phyloP scores from a whole-genome alignment of 2,329 filamentous ascomycete species.

The Biscogniauxia marginata region DNA sequence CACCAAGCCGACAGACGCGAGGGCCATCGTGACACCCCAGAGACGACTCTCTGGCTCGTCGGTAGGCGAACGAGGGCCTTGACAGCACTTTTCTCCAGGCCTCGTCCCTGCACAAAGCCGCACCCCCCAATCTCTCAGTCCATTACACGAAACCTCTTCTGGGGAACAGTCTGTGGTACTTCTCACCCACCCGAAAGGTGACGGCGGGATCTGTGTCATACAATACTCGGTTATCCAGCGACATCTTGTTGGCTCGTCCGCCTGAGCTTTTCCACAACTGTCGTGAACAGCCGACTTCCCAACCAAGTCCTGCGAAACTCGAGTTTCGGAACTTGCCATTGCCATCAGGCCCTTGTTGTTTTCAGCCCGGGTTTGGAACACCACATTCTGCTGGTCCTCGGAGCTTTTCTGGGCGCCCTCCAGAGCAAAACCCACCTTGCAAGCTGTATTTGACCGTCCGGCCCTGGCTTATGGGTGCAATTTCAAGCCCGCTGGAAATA shows the following conservation, averaged over 20 bases:
- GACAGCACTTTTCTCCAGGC: conserved; percentile 9
- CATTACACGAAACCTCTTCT: conserved; percentile 30
- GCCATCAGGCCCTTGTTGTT: conserved; percentile 20
- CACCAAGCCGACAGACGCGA: conserved; percentile 25
- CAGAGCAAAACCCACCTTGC: conserved; percentile 16
- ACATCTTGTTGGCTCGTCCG: conserved; percentile 32
- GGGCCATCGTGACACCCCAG: conserved; percentile 20
- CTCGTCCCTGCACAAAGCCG: conserved; percentile 20
- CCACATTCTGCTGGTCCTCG: conserved; percentile 16
- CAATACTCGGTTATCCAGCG: conserved; percentile 38
- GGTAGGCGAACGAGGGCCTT: conserved; percentile 12
- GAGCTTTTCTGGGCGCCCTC: conserved; percentile 20
- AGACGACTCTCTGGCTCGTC: conserved; percentile 16
- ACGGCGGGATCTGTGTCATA: conserved; percentile 40
- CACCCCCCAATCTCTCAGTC: conserved; percentile 16
- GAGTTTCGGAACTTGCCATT: conserved; percentile 30
- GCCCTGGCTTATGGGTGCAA: conserved; percentile 24
- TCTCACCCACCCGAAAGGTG: conserved; percentile 33
- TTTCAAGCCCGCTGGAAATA: conserved; percentile 19
- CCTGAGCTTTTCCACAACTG: conserved; percentile 25
- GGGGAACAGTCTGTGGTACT: conserved; percentile 34
- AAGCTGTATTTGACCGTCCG: conserved; percentile 13
- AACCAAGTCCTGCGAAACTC: conserved; percentile 26
- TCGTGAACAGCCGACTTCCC: conserved; percentile 29
- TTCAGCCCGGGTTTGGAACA: conserved; percentile 22